Base-by-base conservation (phyloP, 2,329 filamentous ascomycete genomes). In the Byssoonygena ceratinophila region DNA sequence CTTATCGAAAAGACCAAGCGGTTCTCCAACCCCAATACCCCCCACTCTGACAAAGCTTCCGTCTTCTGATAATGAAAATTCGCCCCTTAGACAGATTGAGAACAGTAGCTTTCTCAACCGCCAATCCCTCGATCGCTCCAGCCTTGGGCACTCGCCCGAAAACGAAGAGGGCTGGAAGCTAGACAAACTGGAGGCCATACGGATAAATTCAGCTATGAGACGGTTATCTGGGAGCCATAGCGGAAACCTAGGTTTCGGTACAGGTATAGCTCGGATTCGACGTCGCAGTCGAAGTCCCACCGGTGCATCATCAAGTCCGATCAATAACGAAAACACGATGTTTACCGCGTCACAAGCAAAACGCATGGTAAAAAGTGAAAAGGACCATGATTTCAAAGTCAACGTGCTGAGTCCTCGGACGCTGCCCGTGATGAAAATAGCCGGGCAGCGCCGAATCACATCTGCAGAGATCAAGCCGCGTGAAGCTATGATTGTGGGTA, bases 261-360 rank as follows among this genome's bases (percentile, higher is more conserved):
- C 70, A 57, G 61, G 68, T 22, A 57, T 64, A 44, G 66, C 62
- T 44, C 70, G 74, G 14, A 67, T 71, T 16, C 69, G 81, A 59
- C 70, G 78, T 45, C 76, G 80, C 54, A 51, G 49, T 32, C 39
- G 40, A 18, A 51, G 49, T 36, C 81, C 77, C 75, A 9, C 68
- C 69, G 18, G 69, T 70, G 45, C 69, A 4, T 67, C 73, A 18
- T 67, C 72, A 51, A 78, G 75, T 51, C 77, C 80, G 12, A 77
- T 79, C 3, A 41, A 39, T 1, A 76, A 71, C 49, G 77, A 81
- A 58, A 78, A 76, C 54, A 69, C 71, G 6, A 73, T 83, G 65
- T 84, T 85, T 65, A 83, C 80, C 0, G 79, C 81, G 22, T 76
- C 77, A 51, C 81, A 84, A 56, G 81, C 82, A 23, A 74, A 83